Evolutionary conservation across 441 rosid genomes (phyloP), one percentile per base, ranked within the genome.

Genomic region (Erysimum pusillum): DNA sequence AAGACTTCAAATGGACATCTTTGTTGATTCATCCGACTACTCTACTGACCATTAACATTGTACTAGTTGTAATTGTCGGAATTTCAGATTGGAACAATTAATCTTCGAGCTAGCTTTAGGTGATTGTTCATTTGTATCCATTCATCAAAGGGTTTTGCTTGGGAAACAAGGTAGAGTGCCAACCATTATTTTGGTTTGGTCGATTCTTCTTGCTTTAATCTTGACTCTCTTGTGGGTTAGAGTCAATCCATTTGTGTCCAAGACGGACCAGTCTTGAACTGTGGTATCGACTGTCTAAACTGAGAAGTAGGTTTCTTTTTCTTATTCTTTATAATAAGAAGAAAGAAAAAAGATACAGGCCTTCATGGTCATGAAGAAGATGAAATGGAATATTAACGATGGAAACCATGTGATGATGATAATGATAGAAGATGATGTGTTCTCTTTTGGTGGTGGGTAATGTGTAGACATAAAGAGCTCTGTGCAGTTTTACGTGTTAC

Each of bases 391-490:
- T 20, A 20, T 20, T 59, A 59, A 35, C 45, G 45, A 2, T 59
- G n/a, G 44, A 9, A 36, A 14, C 28, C 63, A 58, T 35, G 44
- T 36, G 31, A 36, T 36, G 64, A 59, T 59, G 42, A 35, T 38
- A 0, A 35, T 35, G 35, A 52, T 52, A 35, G 32, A 53, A 11
- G 41, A 17, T 32, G 62, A 32, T 17, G 41, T 32, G 62, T 57
- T 7, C 6, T 8, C 62, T 32, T 57, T 57, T 32, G 12, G 62
- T 32, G 14, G 62, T 57, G 62, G 62, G 41, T 57, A 6, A 31
- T 57, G 62, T 57, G 62, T 57, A 57, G 62, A 59, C 64, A 35
- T 34, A 59, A 35, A 17, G 45, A 36, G 45, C 13, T 59, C 44
- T 17, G 64, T 17, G 14, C 14, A 15, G 28, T 36, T 59, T 51